Evolutionary conservation across 768 basidiomycete genomes (phyloP).

Genomic region (Auriscalpium vulgare): DNA sequence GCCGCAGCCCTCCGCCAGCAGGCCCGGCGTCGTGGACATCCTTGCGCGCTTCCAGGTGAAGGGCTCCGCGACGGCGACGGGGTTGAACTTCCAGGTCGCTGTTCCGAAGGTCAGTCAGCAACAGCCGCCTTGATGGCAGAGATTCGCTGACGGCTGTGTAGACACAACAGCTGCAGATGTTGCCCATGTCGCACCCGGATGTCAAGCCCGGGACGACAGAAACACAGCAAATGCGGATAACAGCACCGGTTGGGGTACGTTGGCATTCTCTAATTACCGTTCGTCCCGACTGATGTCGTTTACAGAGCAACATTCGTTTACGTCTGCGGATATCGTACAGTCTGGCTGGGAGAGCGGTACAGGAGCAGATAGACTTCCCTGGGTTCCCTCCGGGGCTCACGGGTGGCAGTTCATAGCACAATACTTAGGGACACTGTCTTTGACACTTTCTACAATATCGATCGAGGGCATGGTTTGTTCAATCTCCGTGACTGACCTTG

Average conservation of each 20-base stretch:
- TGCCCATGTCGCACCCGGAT: conserved; percentile 87
- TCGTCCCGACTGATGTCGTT: neutral
- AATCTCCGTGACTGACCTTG: too few species aligned
- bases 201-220: conserved; percentile 74
- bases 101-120: conserved; percentile 72
- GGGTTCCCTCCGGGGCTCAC: conserved; percentile 80
- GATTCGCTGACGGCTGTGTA: conserved; percentile 24
- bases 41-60: conserved; percentile 78
- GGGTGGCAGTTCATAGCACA: conserved; percentile 22
- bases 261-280: neutral
- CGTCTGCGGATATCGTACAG: conserved; percentile 78
- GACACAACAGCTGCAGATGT: conserved; percentile 97
- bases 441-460: too few species aligned
- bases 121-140: neutral
- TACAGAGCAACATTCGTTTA: conserved; percentile 73
- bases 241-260: conserved; percentile 82
- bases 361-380: conserved; percentile 92
- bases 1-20: conserved; percentile 70
- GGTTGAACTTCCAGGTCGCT: conserved; percentile 92
- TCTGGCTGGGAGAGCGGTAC: conserved; percentile 58
- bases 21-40: conserved; percentile 88
- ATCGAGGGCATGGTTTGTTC: too few species aligned
- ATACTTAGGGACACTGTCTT: neutral
- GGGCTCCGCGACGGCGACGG: conserved; percentile 42
- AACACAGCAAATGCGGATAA: conserved; percentile 92